These are phyloP conservation scores for Euphorbia celastroides DNA, from an alignment of 441 rosid species.

Conservation along the genomic window DNA sequence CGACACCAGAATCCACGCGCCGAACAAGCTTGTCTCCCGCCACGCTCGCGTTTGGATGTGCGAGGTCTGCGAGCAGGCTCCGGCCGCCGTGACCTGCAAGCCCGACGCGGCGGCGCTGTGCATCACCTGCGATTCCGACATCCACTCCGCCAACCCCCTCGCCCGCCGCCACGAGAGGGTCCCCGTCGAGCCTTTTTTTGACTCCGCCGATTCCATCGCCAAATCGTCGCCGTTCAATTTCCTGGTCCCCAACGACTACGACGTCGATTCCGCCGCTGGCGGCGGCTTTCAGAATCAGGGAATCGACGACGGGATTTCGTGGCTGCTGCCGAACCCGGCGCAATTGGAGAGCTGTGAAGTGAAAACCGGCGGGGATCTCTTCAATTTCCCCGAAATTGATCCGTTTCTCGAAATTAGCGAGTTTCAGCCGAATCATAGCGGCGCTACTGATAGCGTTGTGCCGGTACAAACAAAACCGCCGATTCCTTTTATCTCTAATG, in stretches of 20 bases:
- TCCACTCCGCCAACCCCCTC: slow-evolving; percentile 84
- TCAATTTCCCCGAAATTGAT: slow-evolving; percentile 62
- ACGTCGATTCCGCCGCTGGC: slow-evolving; percentile 57
- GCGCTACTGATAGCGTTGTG: slow-evolving; percentile 80
- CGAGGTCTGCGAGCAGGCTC: slow-evolving; percentile 94
- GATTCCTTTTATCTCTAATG: slow-evolving; percentile 39
- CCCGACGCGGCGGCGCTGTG: slow-evolving; percentile 96
- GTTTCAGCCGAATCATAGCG: slow-evolving; percentile 59
- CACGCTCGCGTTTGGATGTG: slow-evolving; percentile 88
- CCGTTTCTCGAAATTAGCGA: slow-evolving; percentile 67
- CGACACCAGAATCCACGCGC: slow-evolving; percentile 74
- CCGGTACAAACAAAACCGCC: slow-evolving; percentile 48
- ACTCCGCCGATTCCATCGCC: slow-evolving; percentile 36
- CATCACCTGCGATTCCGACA: slow-evolving; percentile 81
- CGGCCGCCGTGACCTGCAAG: slow-evolving; percentile 88
- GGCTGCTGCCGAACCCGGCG: slow-evolving; percentile 62
- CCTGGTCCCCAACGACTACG: slow-evolving; percentile 45
- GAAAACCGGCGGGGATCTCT: slow-evolving; percentile 55
- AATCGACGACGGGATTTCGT: too few species aligned
- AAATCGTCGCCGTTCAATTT: too few species aligned
- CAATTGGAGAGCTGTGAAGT: slow-evolving; percentile 45
- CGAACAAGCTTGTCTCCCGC: slow-evolving; percentile 85
- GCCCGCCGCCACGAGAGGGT: slow-evolving; percentile 84
- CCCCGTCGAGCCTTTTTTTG: slow-evolving; percentile 66
- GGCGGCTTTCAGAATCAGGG: too few species aligned